Evolutionary conservation across 495 filamentous ascomycete genomes (phyloP).

Genomic region (Niebla homalea): DNA sequence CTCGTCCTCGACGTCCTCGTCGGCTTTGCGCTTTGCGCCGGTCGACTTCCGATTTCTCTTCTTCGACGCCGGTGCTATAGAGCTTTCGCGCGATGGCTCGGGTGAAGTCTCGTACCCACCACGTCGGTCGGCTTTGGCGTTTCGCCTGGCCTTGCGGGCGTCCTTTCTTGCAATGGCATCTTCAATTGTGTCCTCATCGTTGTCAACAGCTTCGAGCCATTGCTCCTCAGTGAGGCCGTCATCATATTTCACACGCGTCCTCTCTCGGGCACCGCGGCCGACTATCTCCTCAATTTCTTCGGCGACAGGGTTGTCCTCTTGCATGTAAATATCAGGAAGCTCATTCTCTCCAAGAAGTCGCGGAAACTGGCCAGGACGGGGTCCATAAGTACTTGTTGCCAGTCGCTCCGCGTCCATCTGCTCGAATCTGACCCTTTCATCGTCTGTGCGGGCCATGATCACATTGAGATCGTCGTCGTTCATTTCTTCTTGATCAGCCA

Average conservation of each 20-base stretch:
- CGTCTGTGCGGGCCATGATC: conserved; percentile 66
- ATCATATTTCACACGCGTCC: conserved; percentile 87
- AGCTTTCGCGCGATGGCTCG: conserved; percentile 61
- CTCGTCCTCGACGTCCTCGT: conserved; percentile 63
- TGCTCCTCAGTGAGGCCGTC: conserved; percentile 97
- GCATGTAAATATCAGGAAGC: conserved; percentile 83
- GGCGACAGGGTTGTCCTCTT: conserved; percentile 68
- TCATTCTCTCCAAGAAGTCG: conserved; percentile 81
- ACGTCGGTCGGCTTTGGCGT: conserved; percentile 55
- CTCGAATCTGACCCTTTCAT: conserved; percentile 57
- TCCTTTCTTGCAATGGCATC: conserved; percentile 82
- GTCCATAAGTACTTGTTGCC: conserved; percentile 54
- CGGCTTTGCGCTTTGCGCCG: conserved; percentile 71
- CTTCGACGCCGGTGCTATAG: conserved; percentile 53
- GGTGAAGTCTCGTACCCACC: conserved; percentile 57
- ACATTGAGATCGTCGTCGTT: conserved; percentile 94
- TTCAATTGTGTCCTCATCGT: conserved; percentile 88
- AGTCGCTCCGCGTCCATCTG: conserved; percentile 64
- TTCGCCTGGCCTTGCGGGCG: conserved; percentile 70
- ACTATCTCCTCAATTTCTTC: conserved; percentile 63
- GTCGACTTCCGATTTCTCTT: conserved; percentile 71
- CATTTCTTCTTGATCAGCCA: conserved; percentile 78
- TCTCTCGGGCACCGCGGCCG: conserved; percentile 85
- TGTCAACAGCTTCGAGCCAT: conserved; percentile 84
- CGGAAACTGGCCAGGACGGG: conserved; percentile 46